Conservation (phyloP, 495 filamentous ascomycete genomes). For the Lophium mytilinum region DNA sequence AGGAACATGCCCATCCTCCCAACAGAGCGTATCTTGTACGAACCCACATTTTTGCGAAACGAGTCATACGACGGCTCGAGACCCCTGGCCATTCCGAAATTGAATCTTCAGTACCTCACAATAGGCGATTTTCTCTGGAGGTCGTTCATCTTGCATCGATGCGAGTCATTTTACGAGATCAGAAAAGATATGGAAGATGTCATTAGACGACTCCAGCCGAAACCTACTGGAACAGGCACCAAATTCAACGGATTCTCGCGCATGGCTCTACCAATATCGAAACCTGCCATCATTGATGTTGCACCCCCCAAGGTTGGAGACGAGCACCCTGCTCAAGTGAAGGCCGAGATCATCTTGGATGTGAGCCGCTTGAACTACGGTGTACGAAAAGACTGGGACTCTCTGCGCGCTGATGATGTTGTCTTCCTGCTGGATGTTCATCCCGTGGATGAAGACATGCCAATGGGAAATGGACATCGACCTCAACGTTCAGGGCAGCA, state of each 20-base stretch:
- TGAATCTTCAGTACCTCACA: conserved; percentile 92
- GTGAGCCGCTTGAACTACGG: conserved; percentile 66
- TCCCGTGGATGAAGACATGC: conserved; percentile 43
- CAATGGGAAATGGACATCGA: conserved; percentile 47
- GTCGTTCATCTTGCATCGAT: conserved; percentile 79
- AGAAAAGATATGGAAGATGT: conserved; percentile 80
- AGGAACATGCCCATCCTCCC: conserved; percentile 66
- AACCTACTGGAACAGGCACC: conserved; percentile 51
- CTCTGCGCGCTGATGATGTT: conserved; percentile 78
- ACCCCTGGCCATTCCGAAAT: conserved; percentile 84
- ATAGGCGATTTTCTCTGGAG: conserved; percentile 95
- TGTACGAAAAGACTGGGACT: conserved; percentile 83
- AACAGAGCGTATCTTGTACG: conserved; percentile 76
- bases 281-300: conserved; percentile 81
- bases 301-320: conserved; percentile 79
- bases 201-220: conserved; percentile 70
- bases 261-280: conserved; percentile 82
- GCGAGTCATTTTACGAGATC: conserved; percentile 90
- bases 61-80: conserved; percentile 84
- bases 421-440: conserved; percentile 78
- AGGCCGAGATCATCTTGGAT: conserved; percentile 84
- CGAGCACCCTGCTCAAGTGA: conserved; percentile 72
- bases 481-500: conserved; percentile 47
- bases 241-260: conserved; percentile 79
- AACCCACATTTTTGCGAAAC: conserved; percentile 71